Evolutionary conservation across 768 basidiomycete genomes (phyloP).

Genomic region (Kockovaella imperatae): DNA sequence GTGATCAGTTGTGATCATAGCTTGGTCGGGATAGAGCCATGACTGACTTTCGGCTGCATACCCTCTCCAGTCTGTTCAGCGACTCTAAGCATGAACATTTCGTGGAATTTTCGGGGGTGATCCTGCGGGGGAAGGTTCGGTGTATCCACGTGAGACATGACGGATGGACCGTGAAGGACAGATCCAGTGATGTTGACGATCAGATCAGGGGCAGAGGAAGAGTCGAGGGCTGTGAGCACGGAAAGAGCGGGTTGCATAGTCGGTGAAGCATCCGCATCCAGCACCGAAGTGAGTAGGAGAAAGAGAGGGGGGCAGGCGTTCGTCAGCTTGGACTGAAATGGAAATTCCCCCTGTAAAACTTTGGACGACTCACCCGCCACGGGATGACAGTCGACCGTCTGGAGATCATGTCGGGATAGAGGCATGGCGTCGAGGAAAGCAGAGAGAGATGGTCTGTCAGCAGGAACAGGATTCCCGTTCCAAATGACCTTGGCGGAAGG

Average conservation of each 20-base stretch:
- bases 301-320: neutral
- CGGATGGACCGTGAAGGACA: slow-evolving; percentile 31
- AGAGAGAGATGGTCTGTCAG: slow-evolving; percentile 9
- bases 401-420: slow-evolving; percentile 34
- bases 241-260: neutral
- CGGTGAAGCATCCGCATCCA: neutral
- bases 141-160: slow-evolving; percentile 11
- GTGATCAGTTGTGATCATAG: neutral
- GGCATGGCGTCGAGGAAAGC: slow-evolving; percentile 29
- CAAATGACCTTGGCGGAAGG: slow-evolving; percentile 33
- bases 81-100: slow-evolving; percentile 37
- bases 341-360: neutral
- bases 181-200: slow-evolving; percentile 38
- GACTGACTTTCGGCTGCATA: slow-evolving; percentile 35
- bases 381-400: slow-evolving; percentile 39
- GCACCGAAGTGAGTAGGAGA: neutral
- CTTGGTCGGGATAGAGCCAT: neutral
- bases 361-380: slow-evolving; percentile 15
- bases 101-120: slow-evolving; percentile 35
- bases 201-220: slow-evolving; percentile 23
- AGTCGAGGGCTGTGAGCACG: slow-evolving; percentile 17
- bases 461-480: slow-evolving; percentile 31
- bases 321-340: slow-evolving; percentile 1
- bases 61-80: slow-evolving; percentile 31
- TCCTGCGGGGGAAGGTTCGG: slow-evolving; percentile 14